These are phyloP conservation scores for Calamus simplicifolius DNA, from an alignment of 176 grass and related monocot species.

Conservation along the genomic window DNA sequence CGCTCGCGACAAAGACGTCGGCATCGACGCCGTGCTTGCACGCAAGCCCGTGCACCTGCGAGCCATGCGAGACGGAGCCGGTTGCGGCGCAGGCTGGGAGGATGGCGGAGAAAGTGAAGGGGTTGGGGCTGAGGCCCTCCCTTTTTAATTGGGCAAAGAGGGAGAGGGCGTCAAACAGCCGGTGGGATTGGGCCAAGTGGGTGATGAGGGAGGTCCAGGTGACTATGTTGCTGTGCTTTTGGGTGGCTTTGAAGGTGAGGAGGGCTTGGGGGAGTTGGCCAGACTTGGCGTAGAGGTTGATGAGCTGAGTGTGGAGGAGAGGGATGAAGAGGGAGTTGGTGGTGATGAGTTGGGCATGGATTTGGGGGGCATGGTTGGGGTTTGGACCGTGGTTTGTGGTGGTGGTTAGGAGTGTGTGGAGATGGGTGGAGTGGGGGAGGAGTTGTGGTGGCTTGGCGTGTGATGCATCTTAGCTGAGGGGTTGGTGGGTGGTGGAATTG, in stretches of 20 bases:
- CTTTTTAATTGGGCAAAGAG: conserved; percentile 27
- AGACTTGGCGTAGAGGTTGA: conserved; percentile 40
- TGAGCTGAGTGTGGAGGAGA: conserved; percentile 37
- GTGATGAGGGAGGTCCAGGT: conserved; percentile 26
- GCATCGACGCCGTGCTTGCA: conserved; percentile 17
- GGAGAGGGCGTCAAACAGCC: conserved; percentile 24
- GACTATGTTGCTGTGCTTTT: conserved; percentile 7
- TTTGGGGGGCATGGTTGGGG: conserved; percentile 24
- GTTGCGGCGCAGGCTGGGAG: conserved; percentile 24
- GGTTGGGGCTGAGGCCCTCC: conserved; percentile 8
- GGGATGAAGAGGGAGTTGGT: conserved; percentile 15
- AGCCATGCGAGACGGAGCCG: not conserved
- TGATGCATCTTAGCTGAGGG: too few relatives aligned
- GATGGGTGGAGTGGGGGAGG: conserved; percentile 1
- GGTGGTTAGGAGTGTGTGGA: too few relatives aligned
- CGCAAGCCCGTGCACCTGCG: conserved; percentile 37
- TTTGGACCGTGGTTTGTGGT: not conserved
- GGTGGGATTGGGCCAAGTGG: conserved; percentile 18
- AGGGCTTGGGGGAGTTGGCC: conserved; percentile 21
- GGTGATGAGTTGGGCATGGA: conserved; percentile 35
- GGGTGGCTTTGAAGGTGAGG: conserved; percentile 12
- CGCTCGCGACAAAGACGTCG: conserved; percentile 35
- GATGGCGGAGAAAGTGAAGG: conserved; percentile 28
- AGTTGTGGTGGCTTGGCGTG: conserved; percentile 12
- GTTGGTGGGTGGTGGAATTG: too few relatives aligned